A percentile compares a stretch with the other conserved stretches of the same genome.
Conservation (phyloP, 352 stramenopile genomes). For the Elongisporangium undulatum region DNA sequence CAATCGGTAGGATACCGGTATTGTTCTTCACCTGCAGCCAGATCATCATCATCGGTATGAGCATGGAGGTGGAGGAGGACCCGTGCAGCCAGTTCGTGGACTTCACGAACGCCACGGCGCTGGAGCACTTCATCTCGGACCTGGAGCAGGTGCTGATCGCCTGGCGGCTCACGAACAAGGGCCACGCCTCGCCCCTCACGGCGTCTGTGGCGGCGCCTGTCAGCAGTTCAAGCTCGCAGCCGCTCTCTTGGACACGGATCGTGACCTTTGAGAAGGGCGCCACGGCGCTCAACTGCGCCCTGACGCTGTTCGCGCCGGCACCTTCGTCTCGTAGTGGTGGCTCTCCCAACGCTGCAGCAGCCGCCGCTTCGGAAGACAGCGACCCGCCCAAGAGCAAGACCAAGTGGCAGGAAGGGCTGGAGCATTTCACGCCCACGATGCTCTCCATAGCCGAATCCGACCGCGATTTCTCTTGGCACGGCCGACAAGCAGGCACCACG, state of each 20-base stretch:
- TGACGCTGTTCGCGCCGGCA: conserved; percentile 38
- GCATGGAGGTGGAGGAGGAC: conserved; percentile 74
- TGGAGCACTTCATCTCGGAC: conserved; percentile 77
- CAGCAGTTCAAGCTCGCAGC: not conserved
- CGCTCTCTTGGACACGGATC: conserved; percentile 20
- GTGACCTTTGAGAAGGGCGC: conserved; percentile 20
- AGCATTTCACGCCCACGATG: conserved; percentile 83
- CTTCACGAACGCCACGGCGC: conserved; percentile 78
- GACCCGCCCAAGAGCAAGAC: conserved; percentile 14
- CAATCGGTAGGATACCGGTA: not conserved
- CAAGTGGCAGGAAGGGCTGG: conserved; percentile 56
- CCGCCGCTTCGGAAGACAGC: not conserved
- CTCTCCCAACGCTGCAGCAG: not conserved
- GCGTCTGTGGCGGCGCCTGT: not conserved
- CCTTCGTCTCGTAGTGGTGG: not conserved
- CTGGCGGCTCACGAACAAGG: conserved; percentile 65
- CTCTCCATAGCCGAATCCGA: conserved; percentile 48
- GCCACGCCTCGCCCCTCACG: conserved; percentile 36
- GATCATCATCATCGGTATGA: not conserved
- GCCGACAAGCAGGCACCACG: not conserved
- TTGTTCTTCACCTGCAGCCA: too few relatives aligned
- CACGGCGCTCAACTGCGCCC: conserved; percentile 29
- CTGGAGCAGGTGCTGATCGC: conserved; percentile 67
- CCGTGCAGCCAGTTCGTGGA: conserved; percentile 83
- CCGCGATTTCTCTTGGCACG: conserved; percentile 38